Conservation (phyloP, 805 yeast species). For the Metschnikowia colocasiae region DNA sequence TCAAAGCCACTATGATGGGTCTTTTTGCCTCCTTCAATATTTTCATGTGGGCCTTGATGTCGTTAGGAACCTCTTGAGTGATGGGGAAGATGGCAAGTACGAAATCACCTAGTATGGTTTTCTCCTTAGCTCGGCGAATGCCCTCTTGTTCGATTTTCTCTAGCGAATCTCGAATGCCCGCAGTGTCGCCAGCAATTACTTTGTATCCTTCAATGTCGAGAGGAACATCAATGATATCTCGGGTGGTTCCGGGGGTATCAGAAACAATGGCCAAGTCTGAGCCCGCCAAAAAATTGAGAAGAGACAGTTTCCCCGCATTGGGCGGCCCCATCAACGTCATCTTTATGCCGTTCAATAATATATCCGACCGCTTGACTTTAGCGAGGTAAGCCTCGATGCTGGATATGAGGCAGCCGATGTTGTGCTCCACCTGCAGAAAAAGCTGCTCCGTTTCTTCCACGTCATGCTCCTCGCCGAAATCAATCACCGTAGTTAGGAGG, state of each 20-base stretch:
- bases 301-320: slow-evolving; percentile 92
- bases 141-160: slow-evolving; percentile 70
- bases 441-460: slow-evolving; percentile 59
- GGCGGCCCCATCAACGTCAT: slow-evolving; percentile 84
- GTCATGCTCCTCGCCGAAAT: slow-evolving; percentile 92
- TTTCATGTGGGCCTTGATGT: slow-evolving; percentile 38
- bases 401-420: slow-evolving; percentile 37
- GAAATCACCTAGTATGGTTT: slow-evolving; percentile 60
- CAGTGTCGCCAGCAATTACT: slow-evolving; percentile 85
- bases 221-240: slow-evolving; percentile 82
- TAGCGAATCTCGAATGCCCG: slow-evolving; percentile 65
- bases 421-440: slow-evolving; percentile 45
- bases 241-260: slow-evolving; percentile 87
- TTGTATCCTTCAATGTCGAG: slow-evolving; percentile 82
- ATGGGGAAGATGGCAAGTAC: slow-evolving; percentile 61
- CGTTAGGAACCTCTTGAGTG: slow-evolving; percentile 28
- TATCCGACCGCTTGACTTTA: slow-evolving; percentile 54
- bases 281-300: slow-evolving; percentile 70
- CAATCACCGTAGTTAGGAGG: slow-evolving; percentile 79
- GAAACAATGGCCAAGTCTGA: slow-evolving; percentile 90
- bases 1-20: slow-evolving; percentile 46
- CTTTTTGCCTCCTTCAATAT: slow-evolving; percentile 26
- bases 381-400: slow-evolving; percentile 45
- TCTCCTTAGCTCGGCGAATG: slow-evolving; percentile 66
- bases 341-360: slow-evolving; percentile 69